Evolutionary conservation across 352 stramenopile genomes (phyloP).

Genomic region (Globisporangium parvum): DNA sequence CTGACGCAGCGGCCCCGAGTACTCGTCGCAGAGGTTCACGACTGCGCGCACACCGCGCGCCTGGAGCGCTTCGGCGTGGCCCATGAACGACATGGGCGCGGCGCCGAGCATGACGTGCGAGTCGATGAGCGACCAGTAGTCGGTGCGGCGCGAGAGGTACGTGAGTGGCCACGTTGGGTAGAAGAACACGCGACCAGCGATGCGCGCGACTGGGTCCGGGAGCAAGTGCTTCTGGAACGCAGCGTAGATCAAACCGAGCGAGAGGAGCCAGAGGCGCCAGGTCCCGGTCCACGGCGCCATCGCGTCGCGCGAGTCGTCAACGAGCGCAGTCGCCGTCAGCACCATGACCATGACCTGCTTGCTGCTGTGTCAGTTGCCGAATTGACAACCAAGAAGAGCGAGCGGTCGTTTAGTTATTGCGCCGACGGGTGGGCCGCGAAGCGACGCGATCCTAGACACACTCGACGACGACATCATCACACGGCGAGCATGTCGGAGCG

Average conservation of each 20-base stretch:
- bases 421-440: too few relatives aligned
- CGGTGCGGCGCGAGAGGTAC: slow-evolving; percentile 74
- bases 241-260: slow-evolving; percentile 45
- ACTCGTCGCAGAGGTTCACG: slow-evolving; percentile 96
- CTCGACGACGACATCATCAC: neutral
- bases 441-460: too few relatives aligned
- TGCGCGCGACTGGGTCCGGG: slow-evolving; percentile 54
- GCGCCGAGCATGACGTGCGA: slow-evolving; percentile 90
- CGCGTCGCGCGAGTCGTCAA: too few relatives aligned
- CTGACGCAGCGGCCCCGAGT: slow-evolving; percentile 76
- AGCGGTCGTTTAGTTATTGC: too few relatives aligned
- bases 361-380: too few relatives aligned
- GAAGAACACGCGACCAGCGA: slow-evolving; percentile 85
- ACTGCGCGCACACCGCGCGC: slow-evolving; percentile 84
- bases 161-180: slow-evolving; percentile 93
- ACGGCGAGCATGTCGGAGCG: neutral
- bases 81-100: slow-evolving; percentile 87
- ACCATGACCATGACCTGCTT: too few relatives aligned
- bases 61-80: slow-evolving; percentile 77
- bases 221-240: slow-evolving; percentile 91
- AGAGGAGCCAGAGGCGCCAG: slow-evolving; percentile 17
- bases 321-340: too few relatives aligned
- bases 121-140: slow-evolving; percentile 91
- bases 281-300: neutral
- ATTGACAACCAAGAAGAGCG: too few relatives aligned